A percentile compares a stretch with the other conserved stretches of the same genome.
These are phyloP conservation scores for Intubia oerlemansii DNA, from an alignment of 2,329 filamentous ascomycete genomes.

Conservation along the genomic window DNA sequence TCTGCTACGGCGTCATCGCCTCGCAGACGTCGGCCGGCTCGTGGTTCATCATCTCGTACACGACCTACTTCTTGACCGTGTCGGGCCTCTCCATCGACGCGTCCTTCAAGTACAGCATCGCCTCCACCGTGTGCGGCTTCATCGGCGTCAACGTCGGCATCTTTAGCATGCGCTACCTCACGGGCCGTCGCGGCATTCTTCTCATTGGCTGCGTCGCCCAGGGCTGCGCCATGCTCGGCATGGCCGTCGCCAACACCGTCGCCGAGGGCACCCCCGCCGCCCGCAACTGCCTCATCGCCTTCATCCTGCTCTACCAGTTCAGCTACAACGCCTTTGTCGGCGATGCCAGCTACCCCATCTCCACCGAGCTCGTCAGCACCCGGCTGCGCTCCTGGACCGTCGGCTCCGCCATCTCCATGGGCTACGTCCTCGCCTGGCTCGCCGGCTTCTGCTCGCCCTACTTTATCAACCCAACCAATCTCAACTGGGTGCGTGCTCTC, in stretches of 20 bases:
- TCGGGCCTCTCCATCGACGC: constrained; percentile 18
- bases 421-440: constrained; percentile 18
- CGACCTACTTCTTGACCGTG: constrained; percentile 25
- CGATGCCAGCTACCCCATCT: constrained; percentile 19
- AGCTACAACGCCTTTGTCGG: constrained; percentile 18
- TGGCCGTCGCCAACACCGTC: constrained; percentile 17
- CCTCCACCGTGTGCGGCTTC: constrained; percentile 26
- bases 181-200: constrained; percentile 23
- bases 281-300: constrained; percentile 15
- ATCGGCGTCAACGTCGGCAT: constrained; percentile 26
- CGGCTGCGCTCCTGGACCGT: constrained; percentile 24
- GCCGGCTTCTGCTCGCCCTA: constrained; percentile 23
- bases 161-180: constrained; percentile 22
- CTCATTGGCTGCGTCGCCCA: constrained; percentile 23
- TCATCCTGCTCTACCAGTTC: constrained; percentile 15
- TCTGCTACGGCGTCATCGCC: constrained; percentile 26
- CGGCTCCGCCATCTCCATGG: constrained; percentile 24
- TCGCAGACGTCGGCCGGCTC: constrained; percentile 22
- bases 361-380: constrained; percentile 22
- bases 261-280: constrained; percentile 10
- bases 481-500: constrained; percentile 15
- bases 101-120: constrained; percentile 25
- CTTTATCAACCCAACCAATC: constrained; percentile 20
- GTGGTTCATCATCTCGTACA: constrained; percentile 28
- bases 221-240: constrained; percentile 21